Evolutionary conservation across 1,284 basidiomycete genomes (phyloP).

Genomic region (Pholiota adiposa): DNA sequence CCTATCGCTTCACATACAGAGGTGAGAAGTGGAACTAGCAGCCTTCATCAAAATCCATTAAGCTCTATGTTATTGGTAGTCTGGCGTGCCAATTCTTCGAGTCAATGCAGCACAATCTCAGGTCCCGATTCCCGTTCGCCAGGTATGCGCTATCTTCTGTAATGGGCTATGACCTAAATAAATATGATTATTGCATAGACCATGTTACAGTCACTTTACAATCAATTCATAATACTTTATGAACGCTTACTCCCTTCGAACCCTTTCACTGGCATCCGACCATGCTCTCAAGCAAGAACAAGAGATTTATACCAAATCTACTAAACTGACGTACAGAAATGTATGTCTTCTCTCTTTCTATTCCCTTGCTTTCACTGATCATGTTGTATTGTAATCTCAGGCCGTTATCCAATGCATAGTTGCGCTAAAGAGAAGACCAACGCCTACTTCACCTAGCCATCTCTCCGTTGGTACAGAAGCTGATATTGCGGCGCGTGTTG

Average conservation of each 20-base stretch:
- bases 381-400: slow-evolving; percentile 39
- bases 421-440: slow-evolving; percentile 70
- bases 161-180: neutral
- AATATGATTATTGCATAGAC: slow-evolving; percentile 43
- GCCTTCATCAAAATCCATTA: slow-evolving; percentile 11
- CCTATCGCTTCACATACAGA: slow-evolving; percentile 40
- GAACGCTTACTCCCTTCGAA: slow-evolving; percentile 50
- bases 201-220: slow-evolving; percentile 73
- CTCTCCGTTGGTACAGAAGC: slow-evolving; percentile 83
- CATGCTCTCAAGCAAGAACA: slow-evolving; percentile 81
- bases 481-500: slow-evolving; percentile 61
- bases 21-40: slow-evolving; percentile 38
- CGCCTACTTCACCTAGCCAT: slow-evolving; percentile 65
- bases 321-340: slow-evolving; percentile 80
- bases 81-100: slow-evolving; percentile 68
- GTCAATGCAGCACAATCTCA: slow-evolving; percentile 66
- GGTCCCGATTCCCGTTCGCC: slow-evolving; percentile 71
- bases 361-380: neutral
- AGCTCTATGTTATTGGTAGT: slow-evolving; percentile 34
- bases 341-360: slow-evolving; percentile 44
- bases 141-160: slow-evolving; percentile 43
- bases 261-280: slow-evolving; percentile 65
- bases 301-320: slow-evolving; percentile 73
- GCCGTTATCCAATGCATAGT: slow-evolving; percentile 76
- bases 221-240: slow-evolving; percentile 73